Percentiles rank a stretch among this genome's conserved stretches.
Conservation (phyloP, 768 basidiomycete species). For the Exidia glandulosa region DNA sequence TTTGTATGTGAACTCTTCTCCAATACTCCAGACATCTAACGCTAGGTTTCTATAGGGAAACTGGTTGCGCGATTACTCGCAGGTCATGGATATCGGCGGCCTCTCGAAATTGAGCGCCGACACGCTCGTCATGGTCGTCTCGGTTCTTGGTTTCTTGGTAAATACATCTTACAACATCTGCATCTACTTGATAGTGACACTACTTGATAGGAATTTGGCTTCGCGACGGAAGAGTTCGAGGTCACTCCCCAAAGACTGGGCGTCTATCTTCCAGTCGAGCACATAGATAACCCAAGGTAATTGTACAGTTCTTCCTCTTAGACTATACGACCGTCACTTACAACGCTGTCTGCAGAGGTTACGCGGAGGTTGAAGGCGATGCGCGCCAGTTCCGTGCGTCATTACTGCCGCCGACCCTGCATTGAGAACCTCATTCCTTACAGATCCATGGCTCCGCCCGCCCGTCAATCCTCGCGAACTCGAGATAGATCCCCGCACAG, state of each 20-base stretch:
- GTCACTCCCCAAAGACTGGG: slow-evolving; percentile 66
- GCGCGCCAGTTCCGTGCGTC: slow-evolving; percentile 41
- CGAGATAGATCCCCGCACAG: slow-evolving; percentile 62
- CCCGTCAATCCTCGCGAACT: slow-evolving; percentile 64
- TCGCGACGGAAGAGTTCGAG: slow-evolving; percentile 56
- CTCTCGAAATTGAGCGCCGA: slow-evolving; percentile 54
- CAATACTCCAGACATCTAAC: background rate
- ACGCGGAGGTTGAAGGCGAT: slow-evolving; percentile 58
- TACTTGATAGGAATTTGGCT: slow-evolving; percentile 43
- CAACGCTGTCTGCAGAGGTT: slow-evolving; percentile 39
- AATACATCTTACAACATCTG: background rate
- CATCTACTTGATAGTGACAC: background rate
- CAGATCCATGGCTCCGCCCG: slow-evolving; percentile 55
- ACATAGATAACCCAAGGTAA: slow-evolving; percentile 70
- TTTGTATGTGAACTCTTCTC: slow-evolving; percentile 30
- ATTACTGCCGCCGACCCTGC: background rate
- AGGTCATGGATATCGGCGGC: slow-evolving; percentile 62
- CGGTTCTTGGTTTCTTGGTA: slow-evolving; percentile 48
- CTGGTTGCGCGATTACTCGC: slow-evolving; percentile 62
- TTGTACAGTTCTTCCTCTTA: background rate
- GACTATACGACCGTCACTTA: background rate
- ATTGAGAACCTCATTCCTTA: background rate
- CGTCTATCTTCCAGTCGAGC: slow-evolving; percentile 65
- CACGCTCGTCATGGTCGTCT: slow-evolving; percentile 49
- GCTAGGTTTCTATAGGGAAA: slow-evolving; percentile 34